These are phyloP conservation scores for Citrus cavaleriei DNA, from an alignment of 345 rosid species.

Conservation along the genomic window DNA sequence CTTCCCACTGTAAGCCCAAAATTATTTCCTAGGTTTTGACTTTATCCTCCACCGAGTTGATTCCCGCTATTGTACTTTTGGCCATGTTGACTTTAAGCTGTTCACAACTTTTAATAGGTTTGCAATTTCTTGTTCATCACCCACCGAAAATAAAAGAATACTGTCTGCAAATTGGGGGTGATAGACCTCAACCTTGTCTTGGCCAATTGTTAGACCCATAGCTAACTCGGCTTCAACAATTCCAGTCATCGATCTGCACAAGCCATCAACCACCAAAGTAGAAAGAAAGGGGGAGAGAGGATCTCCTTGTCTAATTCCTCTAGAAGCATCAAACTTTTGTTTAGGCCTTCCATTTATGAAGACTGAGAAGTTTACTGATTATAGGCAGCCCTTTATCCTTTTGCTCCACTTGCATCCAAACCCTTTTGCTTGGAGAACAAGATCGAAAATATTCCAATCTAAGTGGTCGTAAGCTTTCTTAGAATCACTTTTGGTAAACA, in stretches of 20 bases:
- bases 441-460: background rate
- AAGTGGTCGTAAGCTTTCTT: background rate
- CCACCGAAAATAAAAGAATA: background rate
- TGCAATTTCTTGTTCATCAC: background rate
- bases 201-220: background rate
- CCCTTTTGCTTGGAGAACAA: background rate
- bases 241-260: background rate
- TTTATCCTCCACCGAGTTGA: too few relatives aligned
- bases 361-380: background rate
- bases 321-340: background rate
- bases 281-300: background rate
- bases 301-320: background rate
- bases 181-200: background rate
- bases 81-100: background rate
- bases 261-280: background rate
- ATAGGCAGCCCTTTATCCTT: background rate
- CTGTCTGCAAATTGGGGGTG: background rate
- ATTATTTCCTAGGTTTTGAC: too few relatives aligned
- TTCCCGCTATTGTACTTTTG: too few relatives aligned
- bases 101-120: background rate
- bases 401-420: background rate
- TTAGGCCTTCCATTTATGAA: background rate
- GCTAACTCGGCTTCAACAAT: background rate
- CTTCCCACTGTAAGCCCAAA: too few relatives aligned
- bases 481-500: background rate